These are phyloP conservation scores for Globisporangium spinosum DNA, from an alignment of 352 stramenopile genomes.

Conservation along the genomic window DNA sequence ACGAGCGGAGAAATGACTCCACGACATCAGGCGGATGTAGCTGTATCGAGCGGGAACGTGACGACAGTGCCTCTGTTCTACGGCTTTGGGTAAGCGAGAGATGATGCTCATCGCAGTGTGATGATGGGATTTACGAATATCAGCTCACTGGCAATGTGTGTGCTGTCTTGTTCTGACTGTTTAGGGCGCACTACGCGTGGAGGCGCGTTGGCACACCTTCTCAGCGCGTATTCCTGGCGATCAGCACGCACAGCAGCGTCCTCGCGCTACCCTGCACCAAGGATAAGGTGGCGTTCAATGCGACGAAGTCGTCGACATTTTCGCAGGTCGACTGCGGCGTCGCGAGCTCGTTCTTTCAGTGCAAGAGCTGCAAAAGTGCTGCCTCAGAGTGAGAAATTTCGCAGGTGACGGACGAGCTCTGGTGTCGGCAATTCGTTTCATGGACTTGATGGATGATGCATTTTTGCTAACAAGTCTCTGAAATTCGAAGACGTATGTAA, in stretches of 20 bases:
- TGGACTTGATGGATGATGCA: not conserved
- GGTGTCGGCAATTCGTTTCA: not conserved
- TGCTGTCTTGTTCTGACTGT: not conserved
- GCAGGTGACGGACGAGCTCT: conserved; percentile 21
- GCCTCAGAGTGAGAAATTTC: conserved; percentile 53
- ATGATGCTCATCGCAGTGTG: not conserved
- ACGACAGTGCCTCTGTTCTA: conserved; percentile 1
- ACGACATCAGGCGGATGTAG: not conserved
- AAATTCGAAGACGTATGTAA: conserved; percentile 54
- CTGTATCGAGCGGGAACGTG: not conserved
- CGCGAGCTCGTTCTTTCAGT: conserved; percentile 42
- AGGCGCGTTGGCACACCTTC: conserved; percentile 73
- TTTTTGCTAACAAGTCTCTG: not conserved
- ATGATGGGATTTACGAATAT: not conserved
- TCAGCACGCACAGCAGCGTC: conserved; percentile 68
- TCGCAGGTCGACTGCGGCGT: conserved; percentile 56
- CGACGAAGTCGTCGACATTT: conserved; percentile 57
- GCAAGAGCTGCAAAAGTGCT: conserved; percentile 34
- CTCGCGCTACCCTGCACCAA: conserved; percentile 73
- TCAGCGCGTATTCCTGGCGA: conserved; percentile 70
- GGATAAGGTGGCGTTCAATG: conserved; percentile 46
- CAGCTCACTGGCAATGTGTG: not conserved
- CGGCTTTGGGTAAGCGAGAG: not conserved
- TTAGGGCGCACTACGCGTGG: conserved; percentile 63
- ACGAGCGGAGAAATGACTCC: not conserved